Evolutionary conservation across 441 rosid genomes (phyloP).

Genomic region (Gossypium gossypioides): DNA sequence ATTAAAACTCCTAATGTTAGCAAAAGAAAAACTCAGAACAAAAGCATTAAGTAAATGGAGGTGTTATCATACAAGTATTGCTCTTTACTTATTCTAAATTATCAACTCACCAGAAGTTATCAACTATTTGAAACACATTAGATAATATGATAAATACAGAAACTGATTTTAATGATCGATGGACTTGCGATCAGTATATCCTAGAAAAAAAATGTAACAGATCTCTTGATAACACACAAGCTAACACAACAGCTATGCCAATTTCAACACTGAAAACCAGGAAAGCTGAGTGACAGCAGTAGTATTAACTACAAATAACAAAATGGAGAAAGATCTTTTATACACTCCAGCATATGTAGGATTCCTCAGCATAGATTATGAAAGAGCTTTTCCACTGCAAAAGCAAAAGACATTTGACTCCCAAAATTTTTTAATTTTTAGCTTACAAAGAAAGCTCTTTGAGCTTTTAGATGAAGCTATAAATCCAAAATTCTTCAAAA

Average conservation of each 20-base stretch:
- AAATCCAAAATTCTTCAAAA: background rate
- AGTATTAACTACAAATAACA: background rate
- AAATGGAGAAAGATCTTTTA: background rate
- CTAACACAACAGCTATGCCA: background rate
- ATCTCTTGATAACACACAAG: background rate
- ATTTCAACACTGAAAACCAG: background rate
- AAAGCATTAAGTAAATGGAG: background rate
- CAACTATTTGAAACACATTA: background rate
- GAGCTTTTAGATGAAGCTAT: background rate
- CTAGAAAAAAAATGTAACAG: conserved; percentile 4
- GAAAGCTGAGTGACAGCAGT: background rate
- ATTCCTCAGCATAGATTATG: background rate
- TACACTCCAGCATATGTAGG: background rate
- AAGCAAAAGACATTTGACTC: background rate
- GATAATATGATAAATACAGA: background rate
- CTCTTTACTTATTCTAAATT: background rate
- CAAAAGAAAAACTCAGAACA: background rate
- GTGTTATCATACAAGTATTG: background rate
- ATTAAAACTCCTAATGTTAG: background rate
- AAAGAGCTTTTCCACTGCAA: background rate
- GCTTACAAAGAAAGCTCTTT: background rate
- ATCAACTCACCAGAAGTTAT: background rate
- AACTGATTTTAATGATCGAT: background rate
- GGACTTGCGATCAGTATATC: background rate
- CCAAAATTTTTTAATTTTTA: background rate